Base-by-base conservation (phyloP, 176 grass and related monocot genomes). In the Cenchrus fungigraminus region DNA sequence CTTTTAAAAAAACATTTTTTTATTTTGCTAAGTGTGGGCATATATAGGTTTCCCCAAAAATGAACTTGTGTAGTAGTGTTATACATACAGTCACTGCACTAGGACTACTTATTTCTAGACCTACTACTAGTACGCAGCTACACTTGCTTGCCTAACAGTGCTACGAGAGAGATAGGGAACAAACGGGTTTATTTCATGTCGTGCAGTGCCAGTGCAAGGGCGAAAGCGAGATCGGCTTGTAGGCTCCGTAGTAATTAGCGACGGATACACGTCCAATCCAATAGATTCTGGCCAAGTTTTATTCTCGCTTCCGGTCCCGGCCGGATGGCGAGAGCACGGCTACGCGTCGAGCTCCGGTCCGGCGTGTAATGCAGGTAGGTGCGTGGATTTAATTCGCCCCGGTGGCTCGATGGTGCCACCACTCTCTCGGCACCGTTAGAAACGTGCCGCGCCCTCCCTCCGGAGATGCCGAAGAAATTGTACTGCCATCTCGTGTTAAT, bases 361-460 rank as follows among this genome's bases (percentile, higher is more conserved):
- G 37, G 61, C 12, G 61, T 73, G 37, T 47, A 80, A 76, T 74
- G 63, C 8, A 13, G 79, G 60, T 86, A 0, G 84, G 74, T 54
- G 3, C n/a, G 8, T 3, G 42, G 59, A 74, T 60, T 90, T 79
- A 87, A 87, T 79, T 83, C 58, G 57, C 4, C 78, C 31, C n/a
- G 75, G 50, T 57, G 52, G 74, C 32, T 79, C 29, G 37, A 56
- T 63, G 80, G 60, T 11, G 22, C 79, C 53, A 25, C 13, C 45
- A 1, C 73, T 61, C 67, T 59, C 51, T 79, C 37, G 79, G 32
- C 59, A 25, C 0, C 74, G 12, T 86, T 86, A 22, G 40, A 64
- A 28, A 28, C 15, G 60, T 28, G 6, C 43, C 29, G 40, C 34
- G 1, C 64, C 72, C 64, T 82, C 53, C 82, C 82, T 19, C 45